Conservation (phyloP, 2,329 filamentous ascomycete genomes). For the Erysiphe pulchra region DNA sequence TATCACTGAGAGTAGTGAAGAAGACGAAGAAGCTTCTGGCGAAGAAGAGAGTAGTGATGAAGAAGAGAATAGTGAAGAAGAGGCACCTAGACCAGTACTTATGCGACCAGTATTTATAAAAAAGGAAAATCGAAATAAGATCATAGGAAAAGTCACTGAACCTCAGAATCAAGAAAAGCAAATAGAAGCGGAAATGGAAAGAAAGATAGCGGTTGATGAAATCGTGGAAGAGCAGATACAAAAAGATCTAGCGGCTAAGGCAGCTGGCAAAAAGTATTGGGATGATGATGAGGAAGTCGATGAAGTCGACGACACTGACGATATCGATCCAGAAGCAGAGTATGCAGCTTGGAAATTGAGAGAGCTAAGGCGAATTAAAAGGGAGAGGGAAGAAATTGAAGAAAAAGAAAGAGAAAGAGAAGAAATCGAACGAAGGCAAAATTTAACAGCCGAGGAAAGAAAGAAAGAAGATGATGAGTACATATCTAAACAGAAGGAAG, state of each 20-base stretch:
- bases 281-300: conserved; percentile 44
- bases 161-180: conserved; percentile 17
- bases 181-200: conserved; percentile 30
- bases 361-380: conserved; percentile 69
- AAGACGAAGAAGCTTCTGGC: conserved; percentile 12
- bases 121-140: conserved; percentile 23
- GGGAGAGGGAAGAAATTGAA: conserved; percentile 67
- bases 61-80: conserved; percentile 25
- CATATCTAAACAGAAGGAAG: conserved; percentile 36
- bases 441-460: conserved; percentile 67
- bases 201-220: conserved; percentile 46
- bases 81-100: conserved; percentile 29
- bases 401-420: conserved; percentile 61
- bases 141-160: conserved; percentile 7
- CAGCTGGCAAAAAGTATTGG: conserved; percentile 63
- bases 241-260: conserved; percentile 50
- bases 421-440: conserved; percentile 68
- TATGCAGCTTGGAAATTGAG: conserved; percentile 82
- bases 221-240: conserved; percentile 75
- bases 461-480: conserved; percentile 61
- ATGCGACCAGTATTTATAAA: conserved; percentile 37
- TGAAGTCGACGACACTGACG: conserved; percentile 75
- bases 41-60: conserved; percentile 10
- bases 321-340: conserved; percentile 64
- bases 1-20: conserved; percentile 22